Evolutionary conservation across 805 yeast species (phyloP), one percentile per base, ranked within the genome.

Genomic region (Hanseniaspora clermontiae): DNA sequence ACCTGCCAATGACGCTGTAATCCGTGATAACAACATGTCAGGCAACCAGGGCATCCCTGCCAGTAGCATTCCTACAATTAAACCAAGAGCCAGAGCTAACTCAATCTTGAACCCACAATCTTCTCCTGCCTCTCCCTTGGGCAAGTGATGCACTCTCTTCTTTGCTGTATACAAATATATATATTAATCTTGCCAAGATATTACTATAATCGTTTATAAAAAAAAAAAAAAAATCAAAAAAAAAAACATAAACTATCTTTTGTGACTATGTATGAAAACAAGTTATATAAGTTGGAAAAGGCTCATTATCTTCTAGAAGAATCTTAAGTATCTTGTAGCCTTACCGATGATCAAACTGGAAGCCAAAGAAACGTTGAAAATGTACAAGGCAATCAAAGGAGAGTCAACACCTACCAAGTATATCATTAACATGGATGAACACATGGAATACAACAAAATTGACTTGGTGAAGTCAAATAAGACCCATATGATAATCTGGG

Each of bases 271-370:
- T 24, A 24, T 24, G 27, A 24, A 24, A 24, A 15, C 4, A 12
- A 38, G n/a, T 15, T 38, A 38, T 38, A 38, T 38, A 38, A 15
- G 8, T 38, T 24, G 27, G 27, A 3, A 15, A 40, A 9, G 11
- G 14, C 12, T 19, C n/a, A 20, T 12, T 12, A 7, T 27, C 15
- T 20, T 31, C 27, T 51, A 51, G 36, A 51, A 51, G 7, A 37
- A 37, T 64, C 32, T 61, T 64, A 48, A 66, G 57, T 73, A 77
- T 65, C 86, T 77, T 15, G 87, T 87, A 55, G 83, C 64, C 65
- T 83, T 83, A 19, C 90, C 88, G 68, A 83, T 82, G 29, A 83
- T 74, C 42, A 84, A 72, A 49, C 79, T 70, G 0, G 85, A 84
- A 61, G 83, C 74, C 68, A 83, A 84, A 65, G 80, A 78, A 69